Evolutionary conservation across 2,329 filamentous ascomycete species (phyloP), one percentile per base, ranked within the genome.

Genomic region (Xylariaceae sp.): DNA sequence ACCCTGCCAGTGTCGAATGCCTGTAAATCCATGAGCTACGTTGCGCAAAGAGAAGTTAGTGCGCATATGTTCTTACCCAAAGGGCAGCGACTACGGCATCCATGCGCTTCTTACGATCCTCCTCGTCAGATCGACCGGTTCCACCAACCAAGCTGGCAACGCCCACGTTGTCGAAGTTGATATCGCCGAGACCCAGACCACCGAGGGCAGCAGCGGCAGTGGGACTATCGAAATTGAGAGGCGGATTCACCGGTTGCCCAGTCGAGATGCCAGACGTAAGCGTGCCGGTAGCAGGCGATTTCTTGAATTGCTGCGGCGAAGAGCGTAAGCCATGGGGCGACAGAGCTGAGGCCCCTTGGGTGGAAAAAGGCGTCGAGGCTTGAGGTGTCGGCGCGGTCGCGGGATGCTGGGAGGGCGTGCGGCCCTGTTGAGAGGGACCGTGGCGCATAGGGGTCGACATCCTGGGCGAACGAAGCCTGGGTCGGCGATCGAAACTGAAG

Each of bases 351-450:
- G 82, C 78, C 1, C 78, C 78, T 49, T 80, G 76, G 59, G 72
- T 73, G 17, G 83, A 86, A 73, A 87, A 87, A 11, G 85, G 85
- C 1, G 85, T 88, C 42, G 85, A 87, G 23, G 85, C 84, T n/a
- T 84, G 84, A 11, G 85, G 85, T 4, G 85, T 87, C 2, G 82
- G 83, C 4, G 75, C 82, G 2, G 80, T 77, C 59, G 80, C 72
- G 15, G 75, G 71, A 45, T 75, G 70, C 65, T 83, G 80, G 15
- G 77, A 79, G 3, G 78, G 79, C 2, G 78, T 80, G 42, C 75
- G 73, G n/a, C 78, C 78, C 70, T 80, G 78, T 65, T 80, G 78
- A 11, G 81, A 84, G 48, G 79, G 73, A 4, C 68, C 71, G 42
- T 71, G 70, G 30, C 71, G 71, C 71, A 73, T 72, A 4, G 71